Conservation (phyloP, 208 protist genomes). For the Zelonia costaricensis region DNA sequence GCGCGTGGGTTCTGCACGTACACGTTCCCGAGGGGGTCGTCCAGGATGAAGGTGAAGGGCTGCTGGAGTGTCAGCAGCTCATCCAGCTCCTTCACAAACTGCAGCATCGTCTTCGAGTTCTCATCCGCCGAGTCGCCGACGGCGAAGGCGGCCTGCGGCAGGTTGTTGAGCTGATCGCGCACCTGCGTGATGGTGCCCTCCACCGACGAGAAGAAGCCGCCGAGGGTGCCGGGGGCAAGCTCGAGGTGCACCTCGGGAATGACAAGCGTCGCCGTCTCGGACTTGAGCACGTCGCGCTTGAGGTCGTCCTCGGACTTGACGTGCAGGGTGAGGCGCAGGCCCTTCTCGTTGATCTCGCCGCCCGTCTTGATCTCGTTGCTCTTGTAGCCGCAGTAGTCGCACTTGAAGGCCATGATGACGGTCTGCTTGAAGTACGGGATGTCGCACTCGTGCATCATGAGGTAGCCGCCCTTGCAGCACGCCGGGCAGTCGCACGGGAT, state of each 20-base stretch:
- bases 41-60: slow-evolving; percentile 92
- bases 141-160: slow-evolving; percentile 82
- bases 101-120: slow-evolving; percentile 61
- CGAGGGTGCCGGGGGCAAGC: slow-evolving; percentile 87
- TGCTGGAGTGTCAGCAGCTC: slow-evolving; percentile 59
- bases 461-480: slow-evolving; percentile 60
- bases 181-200: slow-evolving; percentile 91
- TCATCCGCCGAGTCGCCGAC: slow-evolving; percentile 71
- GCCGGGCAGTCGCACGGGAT: slow-evolving; percentile 82
- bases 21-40: slow-evolving; percentile 92
- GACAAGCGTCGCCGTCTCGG: slow-evolving; percentile 82
- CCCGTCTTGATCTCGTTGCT: slow-evolving; percentile 94
- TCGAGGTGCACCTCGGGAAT: slow-evolving; percentile 92
- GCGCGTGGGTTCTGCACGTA: slow-evolving; percentile 94
- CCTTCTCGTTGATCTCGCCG: slow-evolving; percentile 82
- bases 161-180: slow-evolving; percentile 79
- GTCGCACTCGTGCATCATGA: slow-evolving; percentile 84
- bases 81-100: slow-evolving; percentile 85
- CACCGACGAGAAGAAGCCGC: slow-evolving; percentile 94
- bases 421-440: slow-evolving; percentile 97
- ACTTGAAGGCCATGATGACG: slow-evolving; percentile 94
- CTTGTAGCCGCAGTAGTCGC: slow-evolving; percentile 94
- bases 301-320: slow-evolving; percentile 86
- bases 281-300: slow-evolving; percentile 95
- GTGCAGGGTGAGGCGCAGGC: slow-evolving; percentile 67